Base-by-base conservation (phyloP, 2,329 filamentous ascomycete genomes). In the Alternaria atra region DNA sequence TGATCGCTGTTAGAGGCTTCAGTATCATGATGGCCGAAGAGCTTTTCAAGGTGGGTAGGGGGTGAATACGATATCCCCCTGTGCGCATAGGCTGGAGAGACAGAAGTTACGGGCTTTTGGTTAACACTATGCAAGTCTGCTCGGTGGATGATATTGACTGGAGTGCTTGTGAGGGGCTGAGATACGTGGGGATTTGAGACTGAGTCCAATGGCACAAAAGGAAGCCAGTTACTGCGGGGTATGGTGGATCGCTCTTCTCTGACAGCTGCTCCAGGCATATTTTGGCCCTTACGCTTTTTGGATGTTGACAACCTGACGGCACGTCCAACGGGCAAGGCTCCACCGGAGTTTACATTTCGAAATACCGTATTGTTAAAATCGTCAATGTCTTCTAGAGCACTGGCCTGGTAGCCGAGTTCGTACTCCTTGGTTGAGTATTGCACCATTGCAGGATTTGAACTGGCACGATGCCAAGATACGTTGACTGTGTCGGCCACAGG, bases 401-500 rank as follows among this genome's bases (percentile, higher is more conserved):
- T 66, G 9, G 15, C 52, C 13, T 70, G 50, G 1, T 58, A 42
- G 50, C 9, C 59, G 55, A 27, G 66, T 32, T 13, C 62, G 62
- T 73, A 73, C 17, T 74, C 60, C 4, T 48, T 62, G 0, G 58
- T 58, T 5, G 69, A 66, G 29, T 61, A 69, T 27, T 56, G 61
- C 3, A 73, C 61, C 67, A 73, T 73, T 4, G 57, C 32, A 32
- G 70, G 64, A 6, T 53, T 20, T 8, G 48, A 17, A 17, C 40
- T 51, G 4, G 46, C 52, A 55, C 56, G 59, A 37, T 73, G 67
- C 71, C 71, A 74, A 23, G 67, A 72, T 27, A 64, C 56, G 6
- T 67, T 65, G 66, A 72, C 40, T 46, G 54, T 65, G 5, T 58
- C 42, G 1, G 55, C 64, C 8, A 68, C 44, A 13, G 46, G 40